Base-by-base conservation (phyloP, 2,329 filamentous ascomycete genomes). In the Colletotrichum sp. region DNA sequence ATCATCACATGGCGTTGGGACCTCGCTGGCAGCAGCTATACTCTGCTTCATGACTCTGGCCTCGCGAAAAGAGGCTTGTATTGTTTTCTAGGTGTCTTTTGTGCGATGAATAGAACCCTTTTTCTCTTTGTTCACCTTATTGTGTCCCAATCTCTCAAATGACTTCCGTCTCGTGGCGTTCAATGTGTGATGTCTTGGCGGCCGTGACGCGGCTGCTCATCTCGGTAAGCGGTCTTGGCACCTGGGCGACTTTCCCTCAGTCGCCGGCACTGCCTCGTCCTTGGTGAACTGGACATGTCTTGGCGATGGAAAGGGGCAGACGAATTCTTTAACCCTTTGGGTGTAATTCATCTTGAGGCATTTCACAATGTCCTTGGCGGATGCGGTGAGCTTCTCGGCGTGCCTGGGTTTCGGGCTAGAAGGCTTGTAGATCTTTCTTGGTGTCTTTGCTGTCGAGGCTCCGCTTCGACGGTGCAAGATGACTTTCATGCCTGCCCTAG, bases 1-100 rank as follows among this genome's bases (percentile, higher is more conserved):
- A 64, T 66, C 70, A 75, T 69, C 34, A 76, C 55, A 75, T 68
- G 74, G 74, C 74, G 74, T 76, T 76, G 65, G 74, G 64, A 64
- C 74, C 65, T 73, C 64, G 15, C 28, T 73, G 59, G 64, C 64
- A 76, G 74, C 70, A 69, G 70, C 70, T 59, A 48, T 59, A 36
- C 62, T 69, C 70, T 76, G 70, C 70, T 74, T 73, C 70, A 76
- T 66, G 70, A 74, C 48, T 66, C n/a, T 22, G 74, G 36, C 71
- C 57, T 36, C 26, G 24, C 55, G 26, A 62, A 57, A 44, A 68
- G 39, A 69, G 57, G 74, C 34, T 72, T 24, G 24, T 39, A 34
- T 72, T 68, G 63, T 64, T 76, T 67, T 65, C 13, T 76, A 32
- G 73, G 22, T 75, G 26, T 64, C 44, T 36, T 34, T 74, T 52